Evolutionary conservation across 176 grass and related monocot genomes (phyloP), one percentile per base, ranked within the genome.

Genomic region (Urochloa ruziziensis): DNA sequence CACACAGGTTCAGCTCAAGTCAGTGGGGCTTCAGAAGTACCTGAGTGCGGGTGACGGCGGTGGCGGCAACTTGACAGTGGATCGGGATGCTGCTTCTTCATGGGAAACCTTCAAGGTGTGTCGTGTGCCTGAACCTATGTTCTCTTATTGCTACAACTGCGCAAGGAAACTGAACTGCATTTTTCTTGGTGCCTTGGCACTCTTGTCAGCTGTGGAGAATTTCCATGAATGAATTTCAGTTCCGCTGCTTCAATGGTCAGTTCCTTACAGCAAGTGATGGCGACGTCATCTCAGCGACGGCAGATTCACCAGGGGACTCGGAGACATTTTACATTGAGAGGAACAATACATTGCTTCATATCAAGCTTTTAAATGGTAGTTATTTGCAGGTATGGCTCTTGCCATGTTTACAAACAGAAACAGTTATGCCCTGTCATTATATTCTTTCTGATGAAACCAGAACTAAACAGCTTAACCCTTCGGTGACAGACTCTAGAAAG

Each of bases 21-120:
- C 94, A 15, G 83, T 91, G 79, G 67, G 56, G 1, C 90, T 92
- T 72, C 90, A 94, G 59, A 97, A 92, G 74, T 97, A 91, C 10
- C 36, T 92, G 18, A 91, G 88, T 60, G 90, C 86, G 0, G n/a
- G 3, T 0, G 62, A 53, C 2, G 94, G 90, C 0, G 92, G 92
- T 0, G 88, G 90, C 21, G 87, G 79, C 21, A 94, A 83, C 12
- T 83, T 94, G 69, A 79, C 64, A 1, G 88, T 97, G 12, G 84
- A 94, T 70, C 88, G 80, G 59, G 88, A 92, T 80, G 35, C 33
- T 14, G 92, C 88, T 73, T 91, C 92, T 7, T 68, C 90, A 36
- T 97, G 92, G 94, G 94, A 94, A 79, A 97, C 92, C 49, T 94
- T 97, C 73, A 97, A 85, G 92, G 94, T 97, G 16, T 68, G 65